Base-by-base conservation (phyloP, 2,329 filamentous ascomycete genomes). In the Fusarium siculi region DNA sequence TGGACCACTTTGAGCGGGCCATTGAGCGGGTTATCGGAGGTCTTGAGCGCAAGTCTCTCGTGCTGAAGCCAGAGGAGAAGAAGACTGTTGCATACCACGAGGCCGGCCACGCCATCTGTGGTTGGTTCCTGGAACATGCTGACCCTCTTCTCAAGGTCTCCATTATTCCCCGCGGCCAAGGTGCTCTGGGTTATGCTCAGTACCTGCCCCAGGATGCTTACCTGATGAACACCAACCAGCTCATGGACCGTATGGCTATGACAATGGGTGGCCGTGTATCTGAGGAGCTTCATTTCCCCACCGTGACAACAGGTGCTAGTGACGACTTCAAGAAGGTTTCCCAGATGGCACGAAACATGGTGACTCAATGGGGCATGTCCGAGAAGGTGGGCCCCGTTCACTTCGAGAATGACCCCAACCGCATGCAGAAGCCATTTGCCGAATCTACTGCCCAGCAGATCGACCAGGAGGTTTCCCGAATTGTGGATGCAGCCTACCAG, bases 221-320 rank as follows among this genome's bases (percentile, higher is more conserved):
- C 82, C 89, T 99, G 73, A 96, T 99, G 95, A 97, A 93, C 79
- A 92, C 94, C 73, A 92, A 95, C 81, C 96, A 99, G 84, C 88
- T 99, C 46, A 97, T 98, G 94, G 96, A 99, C 82, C 95, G 96
- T 76, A 99, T 99, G 96, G 96, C 96, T 73, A 99, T 99, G 96
- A 98, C 96, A 5, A 91, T 99, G 62, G 96, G 95, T 76, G 96
- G 96, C 4, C 94, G 96, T 74, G 93, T 99, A 30, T 96, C 93
- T 25, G 96, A 99, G 84, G 96, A 99, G 83, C 85, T 99, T 12
- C 96, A 99, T 84, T 99, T 99, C 84, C 92, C 96, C 39, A 97
- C 95, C 1, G 96, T 99, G 25, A 99, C 96, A 4, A 96, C 93
- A 52, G 96, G 96, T 64, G 96, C 96, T 25, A 95, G 92, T 60